These are phyloP conservation scores for Aspergillus steynii DNA, from an alignment of 495 filamentous ascomycete genomes.

Conservation along the genomic window DNA sequence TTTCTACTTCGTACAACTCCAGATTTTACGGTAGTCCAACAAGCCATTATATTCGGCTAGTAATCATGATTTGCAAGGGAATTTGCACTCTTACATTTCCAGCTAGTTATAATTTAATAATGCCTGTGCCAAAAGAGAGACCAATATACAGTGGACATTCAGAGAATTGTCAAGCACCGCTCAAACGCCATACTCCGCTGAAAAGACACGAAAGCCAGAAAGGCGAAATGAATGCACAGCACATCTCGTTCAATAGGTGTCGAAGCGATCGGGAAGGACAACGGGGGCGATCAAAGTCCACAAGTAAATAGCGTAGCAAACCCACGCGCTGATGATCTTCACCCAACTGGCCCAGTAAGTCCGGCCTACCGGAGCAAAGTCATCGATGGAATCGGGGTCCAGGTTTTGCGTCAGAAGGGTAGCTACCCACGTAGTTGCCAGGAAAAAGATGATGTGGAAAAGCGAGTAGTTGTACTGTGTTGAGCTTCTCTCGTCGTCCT, in stretches of 20 bases:
- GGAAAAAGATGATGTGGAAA: slow-evolving; percentile 97
- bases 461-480: slow-evolving; percentile 96
- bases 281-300: slow-evolving; percentile 92
- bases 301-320: slow-evolving; percentile 90
- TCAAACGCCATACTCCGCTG: slow-evolving; percentile 12
- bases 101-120: background rate
- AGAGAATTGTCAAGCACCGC: background rate
- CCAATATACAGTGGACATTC: background rate
- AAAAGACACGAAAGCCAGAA: background rate
- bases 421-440: slow-evolving; percentile 93
- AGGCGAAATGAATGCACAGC: background rate
- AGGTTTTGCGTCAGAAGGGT: slow-evolving; percentile 87
- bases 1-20: background rate
- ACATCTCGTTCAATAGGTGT: slow-evolving; percentile 18
- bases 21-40: background rate
- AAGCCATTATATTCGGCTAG: background rate
- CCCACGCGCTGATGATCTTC: slow-evolving; percentile 97
- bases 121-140: background rate
- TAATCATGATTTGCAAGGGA: background rate
- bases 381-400: slow-evolving; percentile 60
- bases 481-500: slow-evolving; percentile 82
- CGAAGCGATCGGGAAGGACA: slow-evolving; percentile 83
- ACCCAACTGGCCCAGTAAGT: slow-evolving; percentile 99
- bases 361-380: slow-evolving; percentile 88
- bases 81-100: background rate